Percentiles rank a stretch among this genome's conserved stretches.
These are phyloP conservation scores for Suillus variegatus DNA, from an alignment of 768 basidiomycete genomes.

Conservation along the genomic window DNA sequence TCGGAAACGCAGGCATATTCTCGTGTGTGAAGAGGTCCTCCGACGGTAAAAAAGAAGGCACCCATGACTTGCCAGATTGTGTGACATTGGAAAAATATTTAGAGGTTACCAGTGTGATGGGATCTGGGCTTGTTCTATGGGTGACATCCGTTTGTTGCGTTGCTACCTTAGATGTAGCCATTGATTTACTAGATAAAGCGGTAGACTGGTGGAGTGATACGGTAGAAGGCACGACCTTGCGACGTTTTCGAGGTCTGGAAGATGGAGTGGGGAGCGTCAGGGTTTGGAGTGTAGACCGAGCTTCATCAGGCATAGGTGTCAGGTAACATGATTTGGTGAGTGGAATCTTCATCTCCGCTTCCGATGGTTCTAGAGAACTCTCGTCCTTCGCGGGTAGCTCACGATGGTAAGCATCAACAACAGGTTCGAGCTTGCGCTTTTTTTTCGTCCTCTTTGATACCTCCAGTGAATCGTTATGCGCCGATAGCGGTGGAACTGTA, in stretches of 20 bases:
- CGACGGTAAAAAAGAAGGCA: not conserved
- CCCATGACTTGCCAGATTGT: conserved; percentile 12
- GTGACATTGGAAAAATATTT: conserved; percentile 3
- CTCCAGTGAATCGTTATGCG: not conserved
- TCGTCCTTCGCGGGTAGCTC: not conserved
- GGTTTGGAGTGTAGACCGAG: not conserved
- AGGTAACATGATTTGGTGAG: not conserved
- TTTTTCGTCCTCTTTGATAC: not conserved
- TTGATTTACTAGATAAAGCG: conserved; percentile 1
- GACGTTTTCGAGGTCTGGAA: not conserved
- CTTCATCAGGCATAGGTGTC: not conserved
- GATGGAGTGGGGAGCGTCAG: not conserved
- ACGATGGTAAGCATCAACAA: not conserved
- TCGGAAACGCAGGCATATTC: not conserved
- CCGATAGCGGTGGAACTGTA: not conserved
- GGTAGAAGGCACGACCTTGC: not conserved
- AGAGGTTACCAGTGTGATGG: conserved; percentile 10
- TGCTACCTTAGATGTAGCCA: not conserved
- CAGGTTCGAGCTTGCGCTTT: not conserved
- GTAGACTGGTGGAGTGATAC: not conserved
- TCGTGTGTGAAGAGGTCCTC: not conserved
- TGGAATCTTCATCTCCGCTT: not conserved
- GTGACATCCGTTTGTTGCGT: not conserved
- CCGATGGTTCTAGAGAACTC: conserved; percentile 3
- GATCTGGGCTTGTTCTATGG: conserved; percentile 6